Evolutionary conservation across 768 basidiomycete species (phyloP).

Genomic region (Amanita phalloides): DNA sequence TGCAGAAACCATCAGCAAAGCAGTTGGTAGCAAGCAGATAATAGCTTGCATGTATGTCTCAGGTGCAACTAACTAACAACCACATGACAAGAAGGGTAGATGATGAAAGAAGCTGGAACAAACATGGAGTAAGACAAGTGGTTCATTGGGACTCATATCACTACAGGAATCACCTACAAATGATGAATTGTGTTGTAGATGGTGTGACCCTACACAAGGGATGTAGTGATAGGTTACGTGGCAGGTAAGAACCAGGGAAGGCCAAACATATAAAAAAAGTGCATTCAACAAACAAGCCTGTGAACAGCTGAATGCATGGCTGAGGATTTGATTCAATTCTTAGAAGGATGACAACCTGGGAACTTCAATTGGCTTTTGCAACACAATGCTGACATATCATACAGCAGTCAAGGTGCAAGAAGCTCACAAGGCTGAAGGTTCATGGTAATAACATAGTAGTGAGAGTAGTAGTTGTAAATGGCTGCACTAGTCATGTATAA

Average conservation of each 20-base stretch:
- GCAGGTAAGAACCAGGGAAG: not conserved
- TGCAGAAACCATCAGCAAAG: not conserved
- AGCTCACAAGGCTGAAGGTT: too few relatives aligned
- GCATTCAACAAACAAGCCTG: too few relatives aligned
- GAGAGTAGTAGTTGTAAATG: too few relatives aligned
- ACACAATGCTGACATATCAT: conserved; percentile 4
- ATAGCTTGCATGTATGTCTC: not conserved
- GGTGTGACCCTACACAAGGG: not conserved
- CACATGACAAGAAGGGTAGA: conserved; percentile 5
- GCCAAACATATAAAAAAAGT: too few relatives aligned
- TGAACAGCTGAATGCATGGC: conserved; percentile 8
- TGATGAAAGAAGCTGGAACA: conserved; percentile 3
- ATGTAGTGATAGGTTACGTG: not conserved
- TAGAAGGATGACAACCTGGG: not conserved
- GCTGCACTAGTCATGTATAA: too few relatives aligned
- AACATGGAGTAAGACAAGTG: not conserved
- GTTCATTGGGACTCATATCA: conserved; percentile 3
- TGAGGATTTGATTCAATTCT: conserved; percentile 5
- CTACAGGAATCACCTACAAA: not conserved
- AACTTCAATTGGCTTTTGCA: conserved; percentile 4
- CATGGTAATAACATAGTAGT: too few relatives aligned
- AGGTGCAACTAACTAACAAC: not conserved
- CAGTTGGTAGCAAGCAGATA: not conserved
- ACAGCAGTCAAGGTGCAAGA: too few relatives aligned
- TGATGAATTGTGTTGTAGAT: not conserved